Base-by-base conservation (phyloP, 2,329 filamentous ascomycete genomes). In the Colletotrichum sp. region DNA sequence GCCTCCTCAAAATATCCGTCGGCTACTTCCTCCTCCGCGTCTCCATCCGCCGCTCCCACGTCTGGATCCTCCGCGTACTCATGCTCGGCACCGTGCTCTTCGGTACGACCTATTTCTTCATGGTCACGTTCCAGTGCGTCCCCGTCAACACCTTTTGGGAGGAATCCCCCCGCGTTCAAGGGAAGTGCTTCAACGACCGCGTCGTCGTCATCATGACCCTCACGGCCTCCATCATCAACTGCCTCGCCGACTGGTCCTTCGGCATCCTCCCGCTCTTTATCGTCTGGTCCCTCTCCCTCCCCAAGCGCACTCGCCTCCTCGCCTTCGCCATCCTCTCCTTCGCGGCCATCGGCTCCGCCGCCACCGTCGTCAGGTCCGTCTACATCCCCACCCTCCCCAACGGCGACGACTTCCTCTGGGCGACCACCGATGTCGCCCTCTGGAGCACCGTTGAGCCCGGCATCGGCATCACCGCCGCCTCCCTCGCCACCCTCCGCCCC, bases 371-470 rank as follows among this genome's bases (percentile, higher is more conserved):
- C 12, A 82, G 86, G 2, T 84, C 86, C 62, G 80, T 84, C 1
- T 87, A 85, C 74, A 82, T 87, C 31, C 77, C 81, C 36, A 75
- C 79, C 6, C 77, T 87, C 16, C 79, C 80, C 38, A 76, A 82
- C 8, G 81, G 82, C 29, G 74, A 78, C 54, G 86, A 87, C 70
- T 87, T 85, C 72, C 82, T 86, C 12, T 87, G 84, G 80, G 81
- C 84, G 47, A 84, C 83, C 21, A 81, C 84, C 24, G 84, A 85
- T 62, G 78, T 87, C 8, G 84, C 84, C 21, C 84, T 87, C 69
- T 87, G 85, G 85, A 86, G 83, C 2, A 86, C 86, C 24, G 81
- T 86, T 47, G 85, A 87, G 75, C 83, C 83, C 6, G 84, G 84
- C 6, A 82, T 86, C 47, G 85, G 83, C 36, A 84, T 87, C 54